A percentile compares a stretch with the other conserved stretches of the same genome.
These are phyloP conservation scores for Rhododendron williamsianum DNA, from an alignment of 148 eudicot genomes.

Conservation along the genomic window DNA sequence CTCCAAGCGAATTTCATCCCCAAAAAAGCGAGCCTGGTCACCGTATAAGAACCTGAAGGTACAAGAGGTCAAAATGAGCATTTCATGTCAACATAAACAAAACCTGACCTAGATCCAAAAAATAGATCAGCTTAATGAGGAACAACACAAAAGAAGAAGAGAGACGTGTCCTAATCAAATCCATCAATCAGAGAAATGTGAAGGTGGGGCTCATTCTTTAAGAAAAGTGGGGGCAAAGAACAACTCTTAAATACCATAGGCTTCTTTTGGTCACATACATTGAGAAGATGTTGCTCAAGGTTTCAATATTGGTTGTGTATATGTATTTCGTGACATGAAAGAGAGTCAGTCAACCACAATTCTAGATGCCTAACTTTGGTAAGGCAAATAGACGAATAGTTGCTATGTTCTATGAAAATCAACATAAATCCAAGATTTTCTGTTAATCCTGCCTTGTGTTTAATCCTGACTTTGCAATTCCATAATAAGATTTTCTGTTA, in stretches of 20 bases:
- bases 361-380: not conserved
- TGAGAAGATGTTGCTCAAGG: not conserved
- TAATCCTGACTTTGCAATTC: not conserved
- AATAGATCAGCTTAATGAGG: not conserved
- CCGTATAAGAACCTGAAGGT: slow-evolving; percentile 74
- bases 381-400: not conserved
- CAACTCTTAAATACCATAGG: not conserved
- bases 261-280: not conserved
- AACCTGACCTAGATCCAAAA: not conserved
- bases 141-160: not conserved
- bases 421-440: not conserved
- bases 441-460: not conserved
- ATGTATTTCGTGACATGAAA: not conserved
- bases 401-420: not conserved
- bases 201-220: not conserved
- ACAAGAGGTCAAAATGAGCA: slow-evolving; percentile 7
- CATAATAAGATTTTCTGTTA: not conserved
- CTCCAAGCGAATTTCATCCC: slow-evolving; percentile 77
- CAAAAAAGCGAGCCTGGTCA: slow-evolving; percentile 90
- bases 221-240: not conserved
- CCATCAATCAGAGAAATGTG: not conserved
- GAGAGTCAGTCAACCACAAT: not conserved
- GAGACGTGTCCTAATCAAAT: not conserved
- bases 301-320: not conserved
- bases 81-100: not conserved